Conservation (phyloP, 768 basidiomycete species). For the Pulveroboletus sp. region DNA sequence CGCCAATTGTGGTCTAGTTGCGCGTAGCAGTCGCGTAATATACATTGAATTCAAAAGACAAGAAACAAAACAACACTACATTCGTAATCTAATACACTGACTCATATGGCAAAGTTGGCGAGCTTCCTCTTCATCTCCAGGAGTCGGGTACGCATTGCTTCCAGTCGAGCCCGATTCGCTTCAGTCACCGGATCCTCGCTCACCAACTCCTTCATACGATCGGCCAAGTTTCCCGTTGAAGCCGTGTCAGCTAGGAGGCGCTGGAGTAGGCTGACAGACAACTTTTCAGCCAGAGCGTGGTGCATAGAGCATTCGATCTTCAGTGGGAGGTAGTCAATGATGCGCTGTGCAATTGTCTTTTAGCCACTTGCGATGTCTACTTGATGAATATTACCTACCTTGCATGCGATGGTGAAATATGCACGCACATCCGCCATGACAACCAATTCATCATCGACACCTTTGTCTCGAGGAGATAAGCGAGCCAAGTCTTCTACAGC, state of each 20-base stretch:
- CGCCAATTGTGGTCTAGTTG: too few species aligned
- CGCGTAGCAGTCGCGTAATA: too few species aligned
- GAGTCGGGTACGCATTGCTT: slow-evolving; percentile 33
- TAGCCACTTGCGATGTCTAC: neutral
- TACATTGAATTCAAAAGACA: too few species aligned
- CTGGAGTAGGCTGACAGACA: slow-evolving; percentile 37
- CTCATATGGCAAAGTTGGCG: slow-evolving; percentile 22
- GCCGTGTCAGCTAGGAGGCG: slow-evolving; percentile 26
- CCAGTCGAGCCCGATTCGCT: slow-evolving; percentile 34
- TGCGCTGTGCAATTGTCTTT: slow-evolving; percentile 36
- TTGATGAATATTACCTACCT: slow-evolving; percentile 33
- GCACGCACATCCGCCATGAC: slow-evolving; percentile 57
- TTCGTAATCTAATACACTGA: neutral
- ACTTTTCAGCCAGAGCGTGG: slow-evolving; percentile 33
- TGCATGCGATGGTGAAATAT: slow-evolving; percentile 54
- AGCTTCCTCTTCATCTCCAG: slow-evolving; percentile 40
- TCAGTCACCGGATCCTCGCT: slow-evolving; percentile 44
- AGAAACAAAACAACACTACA: too few species aligned
- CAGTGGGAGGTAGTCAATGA: slow-evolving; percentile 53
- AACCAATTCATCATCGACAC: slow-evolving; percentile 42
- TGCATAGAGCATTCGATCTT: slow-evolving; percentile 47
- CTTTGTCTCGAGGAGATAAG: slow-evolving; percentile 21
- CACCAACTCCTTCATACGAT: slow-evolving; percentile 40
- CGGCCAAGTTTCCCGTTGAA: slow-evolving; percentile 13
- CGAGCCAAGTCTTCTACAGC: slow-evolving; percentile 23